These are phyloP conservation scores for Pseudodiploospora longispora DNA, from an alignment of 2,329 filamentous ascomycete species.

Conservation along the genomic window DNA sequence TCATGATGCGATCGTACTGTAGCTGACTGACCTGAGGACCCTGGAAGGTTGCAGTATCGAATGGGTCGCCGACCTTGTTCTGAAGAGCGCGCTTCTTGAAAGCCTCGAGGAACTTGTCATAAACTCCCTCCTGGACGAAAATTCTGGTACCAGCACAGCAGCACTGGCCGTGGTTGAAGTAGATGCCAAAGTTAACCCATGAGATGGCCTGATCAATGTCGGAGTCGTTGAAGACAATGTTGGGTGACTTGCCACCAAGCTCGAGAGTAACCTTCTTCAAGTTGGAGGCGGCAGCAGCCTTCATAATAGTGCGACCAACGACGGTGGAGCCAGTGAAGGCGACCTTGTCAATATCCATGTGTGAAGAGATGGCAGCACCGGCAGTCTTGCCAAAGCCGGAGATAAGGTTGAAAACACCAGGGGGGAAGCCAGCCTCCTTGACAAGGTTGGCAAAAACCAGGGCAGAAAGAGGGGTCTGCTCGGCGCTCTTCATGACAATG, in stretches of 20 bases:
- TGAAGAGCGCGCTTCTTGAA: constrained; percentile 69
- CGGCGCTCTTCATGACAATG: constrained; percentile 63
- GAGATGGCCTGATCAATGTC: constrained; percentile 69
- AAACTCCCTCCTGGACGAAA: constrained; percentile 79
- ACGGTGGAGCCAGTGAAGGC: constrained; percentile 74
- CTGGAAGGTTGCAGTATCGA: constrained; percentile 73
- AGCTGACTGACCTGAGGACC: constrained; percentile 79
- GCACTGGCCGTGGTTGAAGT: constrained; percentile 57
- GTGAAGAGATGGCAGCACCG: constrained; percentile 65
- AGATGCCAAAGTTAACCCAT: constrained; percentile 68
- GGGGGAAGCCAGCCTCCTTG: constrained; percentile 71
- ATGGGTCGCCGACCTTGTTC: constrained; percentile 80
- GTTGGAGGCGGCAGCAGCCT: constrained; percentile 69
- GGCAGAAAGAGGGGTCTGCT: constrained; percentile 9
- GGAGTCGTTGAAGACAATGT: constrained; percentile 72
- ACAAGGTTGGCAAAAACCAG: constrained; percentile 8
- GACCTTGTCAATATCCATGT: constrained; percentile 78
- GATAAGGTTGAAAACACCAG: constrained; percentile 69
- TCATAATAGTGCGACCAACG: constrained; percentile 70
- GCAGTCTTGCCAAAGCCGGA: constrained; percentile 73
- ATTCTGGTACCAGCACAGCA: constrained; percentile 74
- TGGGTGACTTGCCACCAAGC: constrained; percentile 72
- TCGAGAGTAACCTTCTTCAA: constrained; percentile 76
- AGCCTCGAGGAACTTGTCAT: constrained; percentile 74
- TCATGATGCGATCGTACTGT: constrained; percentile 85